Evolutionary conservation across 108 stramenopile genomes (phyloP), one percentile per base, ranked within the genome.

Genomic region (Pseudonitzschia multistriata): DNA sequence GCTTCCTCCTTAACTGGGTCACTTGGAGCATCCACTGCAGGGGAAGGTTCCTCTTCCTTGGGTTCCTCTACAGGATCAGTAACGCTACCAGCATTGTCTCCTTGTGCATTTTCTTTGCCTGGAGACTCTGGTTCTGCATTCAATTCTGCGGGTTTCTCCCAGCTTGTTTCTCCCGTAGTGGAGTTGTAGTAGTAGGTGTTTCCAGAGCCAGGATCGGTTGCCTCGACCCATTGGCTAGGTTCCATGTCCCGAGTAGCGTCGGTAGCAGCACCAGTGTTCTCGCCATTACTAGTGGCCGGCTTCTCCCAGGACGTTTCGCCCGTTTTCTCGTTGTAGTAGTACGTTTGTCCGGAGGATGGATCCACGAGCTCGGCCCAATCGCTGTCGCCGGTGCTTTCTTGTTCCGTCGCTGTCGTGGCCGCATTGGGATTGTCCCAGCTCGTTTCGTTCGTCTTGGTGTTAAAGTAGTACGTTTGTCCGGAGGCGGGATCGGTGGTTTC

Each of bases 131-230:
- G 15, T 27, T 27, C 24, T 31, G 52, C 45, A 17, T 27, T 30
- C 52, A 47, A 7, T 29, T 25, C 45, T 2, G 50, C 11, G 11
- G 85, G 78, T 29, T 59, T 48, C 42, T 68, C 72, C 78, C 78
- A 79, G 13, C 71, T 73, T 6, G 78, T 79, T 65, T 74, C 74
- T 48, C 64, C 62, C 1, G 74, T 75, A 10, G 45, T 24, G 11
- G 62, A 29, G 31, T 79, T 79, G 59, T 62, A 71, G 66, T 71
- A 79, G 54, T 74, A 79, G 30, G 45, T 67, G 33, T 67, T 24
- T 15, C 66, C 66, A 31, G 71, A 36, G 37, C 47, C 11, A 2
- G 59, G 49, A 49, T 77, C 76, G 3, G 49, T 40, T 3, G 39
- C 24, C 28, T 66, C 70, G 6, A 47, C 48, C 76, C 76, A 77